These are phyloP conservation scores for Bipolaris cookei DNA, from an alignment of 2,329 filamentous ascomycete genomes.

Conservation along the genomic window DNA sequence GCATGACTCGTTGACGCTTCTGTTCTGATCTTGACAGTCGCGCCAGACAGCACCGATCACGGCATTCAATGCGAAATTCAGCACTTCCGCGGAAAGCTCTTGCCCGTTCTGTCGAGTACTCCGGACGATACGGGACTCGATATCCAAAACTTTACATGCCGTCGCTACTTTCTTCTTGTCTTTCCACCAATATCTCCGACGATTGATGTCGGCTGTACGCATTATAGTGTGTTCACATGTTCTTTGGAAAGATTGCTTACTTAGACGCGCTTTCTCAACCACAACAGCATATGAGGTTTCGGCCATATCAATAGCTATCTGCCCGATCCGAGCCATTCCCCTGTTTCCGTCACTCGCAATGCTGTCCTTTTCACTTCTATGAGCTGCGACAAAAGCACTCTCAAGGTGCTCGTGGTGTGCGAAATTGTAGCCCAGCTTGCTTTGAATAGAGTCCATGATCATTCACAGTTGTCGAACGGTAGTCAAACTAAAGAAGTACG, in stretches of 20 bases:
- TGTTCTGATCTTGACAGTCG: conserved; percentile 6
- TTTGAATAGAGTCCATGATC: background rate
- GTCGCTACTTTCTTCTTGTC: conserved; percentile 3
- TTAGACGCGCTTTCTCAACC: conserved; percentile 1
- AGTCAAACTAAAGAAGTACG: background rate
- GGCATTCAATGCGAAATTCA: conserved; percentile 9
- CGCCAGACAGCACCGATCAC: conserved; percentile 11
- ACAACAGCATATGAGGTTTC: conserved; percentile 6
- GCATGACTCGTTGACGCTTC: background rate
- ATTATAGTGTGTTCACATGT: background rate
- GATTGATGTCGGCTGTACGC: conserved; percentile 2
- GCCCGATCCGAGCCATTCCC: conserved; percentile 5
- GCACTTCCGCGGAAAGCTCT: background rate
- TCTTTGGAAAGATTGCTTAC: background rate
- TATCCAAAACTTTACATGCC: conserved; percentile 2
- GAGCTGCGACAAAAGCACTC: background rate
- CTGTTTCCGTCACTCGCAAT: conserved; percentile 7
- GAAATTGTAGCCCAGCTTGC: background rate
- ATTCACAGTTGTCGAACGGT: background rate
- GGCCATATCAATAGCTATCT: conserved; percentile 2
- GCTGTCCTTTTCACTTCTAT: background rate
- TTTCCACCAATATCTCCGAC: conserved; percentile 7
- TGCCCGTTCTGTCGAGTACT: conserved; percentile 8
- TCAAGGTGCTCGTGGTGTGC: background rate
- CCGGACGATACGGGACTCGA: conserved; percentile 1